Conservation (phyloP, 2,329 filamentous ascomycete genomes). For the Alternaria tenuissima region DNA sequence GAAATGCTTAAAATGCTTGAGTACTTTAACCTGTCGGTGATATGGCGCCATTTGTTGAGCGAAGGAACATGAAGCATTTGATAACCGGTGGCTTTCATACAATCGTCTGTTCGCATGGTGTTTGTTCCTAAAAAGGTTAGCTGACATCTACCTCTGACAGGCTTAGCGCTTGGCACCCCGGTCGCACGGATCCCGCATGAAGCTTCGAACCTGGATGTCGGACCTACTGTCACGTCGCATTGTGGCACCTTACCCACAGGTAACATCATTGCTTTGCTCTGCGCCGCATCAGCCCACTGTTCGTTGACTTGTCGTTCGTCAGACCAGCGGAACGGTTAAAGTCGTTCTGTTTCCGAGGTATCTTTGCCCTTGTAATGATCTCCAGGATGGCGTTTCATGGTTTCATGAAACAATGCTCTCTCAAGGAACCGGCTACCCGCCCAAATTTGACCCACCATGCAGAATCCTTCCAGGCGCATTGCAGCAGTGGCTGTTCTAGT, state of each 20-base stretch:
- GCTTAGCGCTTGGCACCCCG: slow-evolving; percentile 5
- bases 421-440: not conserved
- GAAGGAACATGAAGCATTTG: slow-evolving; percentile 10
- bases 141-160: slow-evolving; percentile 10
- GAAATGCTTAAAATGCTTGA: slow-evolving; percentile 8
- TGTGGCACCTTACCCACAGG: not conserved
- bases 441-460: slow-evolving; percentile 4
- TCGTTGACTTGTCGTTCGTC: not conserved
- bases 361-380: slow-evolving; percentile 25
- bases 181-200: slow-evolving; percentile 1
- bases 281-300: slow-evolving; percentile 1
- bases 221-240: slow-evolving; percentile 1
- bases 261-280: not conserved
- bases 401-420: slow-evolving; percentile 25
- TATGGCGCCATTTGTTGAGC: not conserved
- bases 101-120: slow-evolving; percentile 5
- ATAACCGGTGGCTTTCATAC: slow-evolving; percentile 1
- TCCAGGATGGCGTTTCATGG: slow-evolving; percentile 35
- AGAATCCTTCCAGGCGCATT: not conserved
- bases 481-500: not conserved
- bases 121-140: slow-evolving; percentile 2
- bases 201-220: not conserved
- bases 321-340: not conserved
- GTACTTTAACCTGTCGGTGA: not conserved
- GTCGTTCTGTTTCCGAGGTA: slow-evolving; percentile 1